Evolutionary conservation across 495 filamentous ascomycete species (phyloP).

Genomic region (Pyronema domesticum): DNA sequence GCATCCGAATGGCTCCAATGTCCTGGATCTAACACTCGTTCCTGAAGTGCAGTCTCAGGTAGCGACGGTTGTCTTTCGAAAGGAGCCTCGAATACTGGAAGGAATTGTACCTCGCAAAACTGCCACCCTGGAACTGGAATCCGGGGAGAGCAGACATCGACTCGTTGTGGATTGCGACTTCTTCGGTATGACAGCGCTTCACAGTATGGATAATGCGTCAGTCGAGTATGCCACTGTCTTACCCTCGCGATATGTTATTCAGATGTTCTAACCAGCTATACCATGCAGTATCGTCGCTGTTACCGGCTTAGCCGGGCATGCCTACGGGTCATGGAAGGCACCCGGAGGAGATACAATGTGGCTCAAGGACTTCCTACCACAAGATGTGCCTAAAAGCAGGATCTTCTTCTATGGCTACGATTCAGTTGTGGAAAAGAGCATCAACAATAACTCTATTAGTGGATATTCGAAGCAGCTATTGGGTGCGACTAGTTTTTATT

Average conservation of each 20-base stretch:
- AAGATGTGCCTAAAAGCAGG: background rate
- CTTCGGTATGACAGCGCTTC: background rate
- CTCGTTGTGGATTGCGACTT: constrained; percentile 2
- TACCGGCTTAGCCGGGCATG: constrained; percentile 4
- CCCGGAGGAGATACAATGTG: constrained; percentile 4
- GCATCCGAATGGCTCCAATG: too few species aligned
- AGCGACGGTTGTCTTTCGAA: too few species aligned
- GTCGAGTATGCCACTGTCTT: background rate
- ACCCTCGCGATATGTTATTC: background rate
- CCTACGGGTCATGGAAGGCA: constrained; percentile 9
- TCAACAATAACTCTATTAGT: background rate
- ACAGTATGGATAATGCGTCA: background rate
- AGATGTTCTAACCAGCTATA: background rate
- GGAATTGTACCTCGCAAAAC: too few species aligned
- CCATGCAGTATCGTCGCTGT: constrained; percentile 6
- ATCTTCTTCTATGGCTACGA: constrained; percentile 10
- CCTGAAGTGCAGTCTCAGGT: too few species aligned
- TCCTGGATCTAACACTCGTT: too few species aligned
- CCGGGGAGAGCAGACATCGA: too few species aligned
- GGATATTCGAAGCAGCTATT: background rate
- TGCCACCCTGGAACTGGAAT: too few species aligned
- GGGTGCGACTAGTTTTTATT: background rate
- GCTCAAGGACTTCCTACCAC: constrained; percentile 9
- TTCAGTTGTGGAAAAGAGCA: background rate
- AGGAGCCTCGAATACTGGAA: too few species aligned